These are phyloP conservation scores for Fusarium sp. DNA, from an alignment of 2,329 filamentous ascomycete genomes.

Conservation along the genomic window DNA sequence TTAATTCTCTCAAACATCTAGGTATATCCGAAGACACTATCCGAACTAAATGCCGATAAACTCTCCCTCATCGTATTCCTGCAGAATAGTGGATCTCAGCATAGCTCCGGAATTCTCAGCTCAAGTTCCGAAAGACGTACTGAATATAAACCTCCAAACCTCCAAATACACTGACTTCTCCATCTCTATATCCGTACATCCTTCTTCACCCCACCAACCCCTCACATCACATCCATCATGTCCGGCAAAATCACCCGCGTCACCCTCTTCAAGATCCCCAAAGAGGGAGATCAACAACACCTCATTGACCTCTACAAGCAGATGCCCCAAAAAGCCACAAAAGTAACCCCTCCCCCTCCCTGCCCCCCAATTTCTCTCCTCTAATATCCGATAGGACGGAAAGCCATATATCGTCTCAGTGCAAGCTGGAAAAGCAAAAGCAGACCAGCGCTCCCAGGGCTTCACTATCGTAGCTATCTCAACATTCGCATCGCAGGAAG, in stretches of 20 bases:
- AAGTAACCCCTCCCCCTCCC: slow-evolving; percentile 30
- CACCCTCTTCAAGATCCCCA: slow-evolving; percentile 52
- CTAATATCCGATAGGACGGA: slow-evolving; percentile 57
- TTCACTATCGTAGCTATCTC: slow-evolving; percentile 66
- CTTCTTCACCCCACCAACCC: background rate
- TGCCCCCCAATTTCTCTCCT: accelerated
- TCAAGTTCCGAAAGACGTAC: background rate
- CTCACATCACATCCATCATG: slow-evolving; percentile 1
- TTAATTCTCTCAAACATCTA: accelerated
- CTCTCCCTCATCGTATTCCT: background rate
- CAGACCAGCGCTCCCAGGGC: slow-evolving; percentile 65
- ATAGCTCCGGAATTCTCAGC: background rate
- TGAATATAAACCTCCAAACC: background rate
- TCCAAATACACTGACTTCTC: accelerated
- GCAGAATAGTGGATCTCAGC: background rate
- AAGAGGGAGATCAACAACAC: slow-evolving; percentile 44
- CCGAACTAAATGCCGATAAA: background rate
- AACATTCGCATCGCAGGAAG: slow-evolving; percentile 64
- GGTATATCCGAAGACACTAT: background rate
- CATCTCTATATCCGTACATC: background rate
- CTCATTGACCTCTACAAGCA: slow-evolving; percentile 46
- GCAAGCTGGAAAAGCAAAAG: slow-evolving; percentile 57
- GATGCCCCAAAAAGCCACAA: slow-evolving; percentile 46
- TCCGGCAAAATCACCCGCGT: slow-evolving; percentile 41
- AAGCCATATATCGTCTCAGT: slow-evolving; percentile 67